Evolutionary conservation across 1,284 basidiomycete genomes (phyloP).

Genomic region (Rhodotorula sp.): DNA sequence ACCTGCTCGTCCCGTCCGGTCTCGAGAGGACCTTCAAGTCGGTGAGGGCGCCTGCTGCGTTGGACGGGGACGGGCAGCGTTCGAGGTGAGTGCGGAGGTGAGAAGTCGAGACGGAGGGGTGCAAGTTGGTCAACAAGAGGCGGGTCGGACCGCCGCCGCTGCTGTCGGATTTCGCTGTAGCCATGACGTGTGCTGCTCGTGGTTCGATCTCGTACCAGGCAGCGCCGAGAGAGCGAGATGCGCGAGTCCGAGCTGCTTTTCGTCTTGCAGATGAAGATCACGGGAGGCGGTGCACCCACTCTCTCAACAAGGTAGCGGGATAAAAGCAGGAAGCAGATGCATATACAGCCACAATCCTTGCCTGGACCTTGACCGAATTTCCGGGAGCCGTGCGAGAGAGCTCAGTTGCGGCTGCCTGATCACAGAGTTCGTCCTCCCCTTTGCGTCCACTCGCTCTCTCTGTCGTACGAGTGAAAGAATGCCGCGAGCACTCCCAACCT

Average conservation of each 20-base stretch:
- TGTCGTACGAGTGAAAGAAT: background rate
- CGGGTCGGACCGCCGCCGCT: slow-evolving; percentile 55
- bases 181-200: background rate
- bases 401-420: too few species aligned
- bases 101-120: slow-evolving; percentile 66
- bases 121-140: slow-evolving; percentile 86
- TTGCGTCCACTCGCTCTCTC: background rate
- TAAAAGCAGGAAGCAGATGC: too few species aligned
- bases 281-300: background rate
- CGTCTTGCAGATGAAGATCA: too few species aligned
- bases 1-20: slow-evolving; percentile 72
- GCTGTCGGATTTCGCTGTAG: background rate
- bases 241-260: background rate
- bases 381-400: too few species aligned
- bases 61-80: slow-evolving; percentile 51
- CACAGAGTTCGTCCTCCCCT: too few species aligned
- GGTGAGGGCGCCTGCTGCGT: slow-evolving; percentile 62
- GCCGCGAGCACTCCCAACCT: background rate
- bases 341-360: too few species aligned
- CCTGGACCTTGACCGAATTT: too few species aligned
- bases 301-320: background rate
- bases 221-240: background rate
- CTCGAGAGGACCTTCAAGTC: slow-evolving; percentile 82
- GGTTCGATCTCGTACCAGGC: background rate
- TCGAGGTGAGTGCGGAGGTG: slow-evolving; percentile 70